These are phyloP conservation scores for Acorus calamus DNA, from an alignment of 106 monocot species.

Conservation along the genomic window DNA sequence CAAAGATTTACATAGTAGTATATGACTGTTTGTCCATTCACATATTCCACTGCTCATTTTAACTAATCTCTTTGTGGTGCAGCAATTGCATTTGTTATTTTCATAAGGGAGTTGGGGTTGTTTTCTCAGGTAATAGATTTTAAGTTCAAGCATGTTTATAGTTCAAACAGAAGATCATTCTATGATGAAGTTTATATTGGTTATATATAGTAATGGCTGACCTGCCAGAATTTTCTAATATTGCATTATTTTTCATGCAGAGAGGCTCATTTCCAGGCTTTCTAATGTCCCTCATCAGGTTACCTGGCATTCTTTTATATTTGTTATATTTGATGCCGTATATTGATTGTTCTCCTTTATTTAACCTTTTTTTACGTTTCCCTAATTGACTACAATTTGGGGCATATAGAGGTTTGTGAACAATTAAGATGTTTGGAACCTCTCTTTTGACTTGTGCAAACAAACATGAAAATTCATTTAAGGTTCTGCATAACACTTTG, in stretches of 20 bases:
- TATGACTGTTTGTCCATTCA: too few relatives aligned
- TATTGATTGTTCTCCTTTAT: too few relatives aligned
- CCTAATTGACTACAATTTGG: too few relatives aligned
- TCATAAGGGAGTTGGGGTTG: slow-evolving; percentile 41
- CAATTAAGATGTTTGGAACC: too few relatives aligned
- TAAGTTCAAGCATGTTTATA: not conserved
- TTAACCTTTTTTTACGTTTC: too few relatives aligned
- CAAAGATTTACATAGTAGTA: not conserved
- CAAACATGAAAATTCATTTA: too few relatives aligned
- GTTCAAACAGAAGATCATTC: not conserved
- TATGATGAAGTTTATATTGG: too few relatives aligned
- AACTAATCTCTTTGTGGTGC: slow-evolving; percentile 10
- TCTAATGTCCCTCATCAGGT: slow-evolving; percentile 38
- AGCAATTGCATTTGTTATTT: slow-evolving; percentile 60
- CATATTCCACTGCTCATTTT: too few relatives aligned
- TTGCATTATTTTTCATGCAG: slow-evolving; percentile 17
- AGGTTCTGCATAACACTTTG: too few relatives aligned
- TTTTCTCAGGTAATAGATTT: slow-evolving; percentile 32
- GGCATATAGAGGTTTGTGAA: too few relatives aligned
- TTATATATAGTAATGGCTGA: too few relatives aligned
- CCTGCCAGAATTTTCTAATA: not conserved
- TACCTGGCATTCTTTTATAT: not conserved
- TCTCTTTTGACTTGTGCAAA: too few relatives aligned
- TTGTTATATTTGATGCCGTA: not conserved
- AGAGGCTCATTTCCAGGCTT: slow-evolving; percentile 11